Evolutionary conservation across 371 early-diverging fungal species (phyloP).

Genomic region (Mucor ambiguus): DNA sequence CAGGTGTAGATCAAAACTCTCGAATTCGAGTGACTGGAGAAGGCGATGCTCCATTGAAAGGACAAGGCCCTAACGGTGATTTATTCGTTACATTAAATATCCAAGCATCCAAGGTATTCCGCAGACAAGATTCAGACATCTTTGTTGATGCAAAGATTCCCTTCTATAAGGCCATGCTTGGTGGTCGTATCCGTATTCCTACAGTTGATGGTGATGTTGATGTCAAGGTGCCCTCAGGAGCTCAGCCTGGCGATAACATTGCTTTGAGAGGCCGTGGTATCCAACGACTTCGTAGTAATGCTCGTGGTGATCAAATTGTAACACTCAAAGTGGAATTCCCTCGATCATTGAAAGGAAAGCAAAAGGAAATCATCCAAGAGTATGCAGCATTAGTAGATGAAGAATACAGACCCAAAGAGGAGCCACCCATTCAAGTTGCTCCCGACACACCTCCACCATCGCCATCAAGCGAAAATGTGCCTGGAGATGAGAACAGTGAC

Average conservation of each 20-base stretch:
- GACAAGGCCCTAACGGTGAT: slow-evolving; percentile 78
- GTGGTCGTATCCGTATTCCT: slow-evolving; percentile 83
- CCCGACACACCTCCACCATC: slow-evolving; percentile 28
- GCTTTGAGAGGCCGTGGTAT: slow-evolving; percentile 79
- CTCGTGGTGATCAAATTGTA: slow-evolving; percentile 87
- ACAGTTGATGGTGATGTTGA: slow-evolving; percentile 94
- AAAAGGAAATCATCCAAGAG: slow-evolving; percentile 37
- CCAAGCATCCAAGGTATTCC: slow-evolving; percentile 70
- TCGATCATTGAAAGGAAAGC: slow-evolving; percentile 48
- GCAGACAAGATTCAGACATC: slow-evolving; percentile 79
- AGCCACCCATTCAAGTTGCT: slow-evolving; percentile 3
- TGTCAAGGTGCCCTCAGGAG: slow-evolving; percentile 78
- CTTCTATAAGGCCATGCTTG: slow-evolving; percentile 82
- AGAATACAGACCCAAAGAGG: slow-evolving; percentile 31
- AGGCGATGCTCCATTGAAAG: slow-evolving; percentile 80
- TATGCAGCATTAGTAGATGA: slow-evolving; percentile 41
- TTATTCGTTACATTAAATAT: slow-evolving; percentile 71
- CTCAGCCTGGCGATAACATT: slow-evolving; percentile 86
- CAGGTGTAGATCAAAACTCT: slow-evolving; percentile 59
- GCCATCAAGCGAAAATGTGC: slow-evolving; percentile 11
- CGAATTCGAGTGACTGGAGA: slow-evolving; percentile 71
- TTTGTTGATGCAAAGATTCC: slow-evolving; percentile 75
- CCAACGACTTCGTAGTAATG: slow-evolving; percentile 47
- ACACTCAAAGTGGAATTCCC: slow-evolving; percentile 81
- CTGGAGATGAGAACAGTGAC: slow-evolving; percentile 9